phyloP scores from a whole-genome alignment of 257 asterid genomes.

The Gentiana dahurica region DNA sequence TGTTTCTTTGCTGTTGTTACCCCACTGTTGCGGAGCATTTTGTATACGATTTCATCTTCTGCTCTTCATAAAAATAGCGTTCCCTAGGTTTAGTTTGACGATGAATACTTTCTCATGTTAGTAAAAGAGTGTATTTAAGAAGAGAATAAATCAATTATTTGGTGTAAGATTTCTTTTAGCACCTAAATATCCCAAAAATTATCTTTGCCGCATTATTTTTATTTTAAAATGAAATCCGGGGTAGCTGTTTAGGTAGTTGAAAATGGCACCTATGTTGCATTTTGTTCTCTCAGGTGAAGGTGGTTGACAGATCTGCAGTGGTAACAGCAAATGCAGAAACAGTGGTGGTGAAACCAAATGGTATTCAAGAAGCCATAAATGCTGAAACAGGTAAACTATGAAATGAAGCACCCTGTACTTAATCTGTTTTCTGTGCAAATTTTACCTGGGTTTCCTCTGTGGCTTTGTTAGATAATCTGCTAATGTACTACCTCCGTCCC shows the following conservation, averaged over 20 bases:
- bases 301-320: conserved; percentile 59
- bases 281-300: conserved; percentile 56
- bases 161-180: too few species aligned
- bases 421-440: neutral
- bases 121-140: too few species aligned
- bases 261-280: conserved; percentile 2
- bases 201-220: too few species aligned
- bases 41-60: too few species aligned
- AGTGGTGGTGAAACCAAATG: conserved; percentile 50
- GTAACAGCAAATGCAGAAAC: conserved; percentile 82
- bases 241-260: neutral
- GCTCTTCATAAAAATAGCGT: too few species aligned
- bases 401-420: neutral
- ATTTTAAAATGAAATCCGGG: too few species aligned
- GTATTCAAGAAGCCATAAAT: conserved; percentile 70
- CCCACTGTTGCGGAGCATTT: too few species aligned
- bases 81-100: too few species aligned
- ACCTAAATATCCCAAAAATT: too few species aligned
- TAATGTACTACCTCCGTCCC: neutral
- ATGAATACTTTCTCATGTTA: too few species aligned
- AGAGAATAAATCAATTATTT: too few species aligned
- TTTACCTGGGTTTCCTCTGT: neutral
- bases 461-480: neutral
- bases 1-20: too few species aligned
- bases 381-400: conserved; percentile 48